Evolutionary conservation across 345 rosid genomes (phyloP), one percentile per base, ranked within the genome.

Genomic region (Pelargonium nanum): DNA sequence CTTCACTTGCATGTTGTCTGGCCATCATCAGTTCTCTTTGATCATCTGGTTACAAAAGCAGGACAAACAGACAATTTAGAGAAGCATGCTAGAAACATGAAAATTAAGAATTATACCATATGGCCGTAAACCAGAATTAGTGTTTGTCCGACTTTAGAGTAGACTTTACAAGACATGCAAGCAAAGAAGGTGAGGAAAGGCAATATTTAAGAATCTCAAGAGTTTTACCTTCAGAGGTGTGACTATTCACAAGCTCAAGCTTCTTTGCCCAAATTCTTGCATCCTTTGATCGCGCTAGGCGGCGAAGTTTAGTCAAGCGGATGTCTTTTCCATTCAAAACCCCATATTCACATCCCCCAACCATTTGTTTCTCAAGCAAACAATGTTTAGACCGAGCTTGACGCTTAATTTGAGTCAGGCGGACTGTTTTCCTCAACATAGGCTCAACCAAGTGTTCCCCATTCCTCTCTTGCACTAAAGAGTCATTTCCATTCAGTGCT

Each of bases 371-470:
- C 22, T 22, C 55, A 45, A 25, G n/a, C 7, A 20, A 24, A 24
- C 12, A 5, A 5, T n/a, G 25, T 50, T 60, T 60, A 60, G 34
- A 60, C 24, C 56, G 16, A 15, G 64, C 64, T 23, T 2, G 22
- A 45, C n/a, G 64, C 55, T 48, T 45, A 4, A 60, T 22, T 60
- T 50, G 24, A 19, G 55, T 60, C 34, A 60, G 50, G 10, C 64
- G 55, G n/a, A 48, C 25, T 50, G n/a, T 60, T 45, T 30, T 60
- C 25, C 34, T 20, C 8, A 24, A 23, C 16, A 48, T 24, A 50
- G 50, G 23, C 34, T 22, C 28, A 24, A 7, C 21, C 7, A 22
- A 10, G 24, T 24, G 50, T 19, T 19, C 26, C 26, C 24, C 55
- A 32, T 22, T 45, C 22, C 22, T 60, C 55, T 19, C 34, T 23